A percentile compares a stretch with the other conserved stretches of the same genome.
Evolutionary conservation across 2,329 filamentous ascomycete genomes (phyloP).

Genomic region (Trichoderma sp.): DNA sequence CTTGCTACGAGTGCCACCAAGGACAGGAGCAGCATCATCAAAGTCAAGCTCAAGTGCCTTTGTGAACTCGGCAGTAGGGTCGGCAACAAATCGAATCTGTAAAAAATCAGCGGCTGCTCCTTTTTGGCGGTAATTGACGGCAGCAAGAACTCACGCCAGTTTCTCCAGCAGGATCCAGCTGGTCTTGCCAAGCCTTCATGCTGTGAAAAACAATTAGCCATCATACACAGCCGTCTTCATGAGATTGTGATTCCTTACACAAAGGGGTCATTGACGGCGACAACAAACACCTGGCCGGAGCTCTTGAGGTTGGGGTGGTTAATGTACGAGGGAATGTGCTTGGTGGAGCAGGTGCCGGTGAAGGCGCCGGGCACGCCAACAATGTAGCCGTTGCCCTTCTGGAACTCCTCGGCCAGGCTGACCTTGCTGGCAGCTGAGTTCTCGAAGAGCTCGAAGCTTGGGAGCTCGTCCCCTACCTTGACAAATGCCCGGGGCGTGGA

Average conservation of each 20-base stretch:
- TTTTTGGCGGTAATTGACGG: background rate
- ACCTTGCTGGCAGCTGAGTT: slow-evolving; percentile 90
- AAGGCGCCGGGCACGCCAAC: slow-evolving; percentile 85
- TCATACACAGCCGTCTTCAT: background rate
- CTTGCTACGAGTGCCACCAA: slow-evolving; percentile 83
- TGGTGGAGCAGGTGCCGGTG: slow-evolving; percentile 59
- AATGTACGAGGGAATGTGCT: slow-evolving; percentile 86
- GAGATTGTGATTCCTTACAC: slow-evolving; percentile 65
- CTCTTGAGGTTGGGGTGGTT: slow-evolving; percentile 75
- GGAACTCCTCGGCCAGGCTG: slow-evolving; percentile 78
- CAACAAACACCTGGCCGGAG: slow-evolving; percentile 83
- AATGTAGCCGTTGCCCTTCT: slow-evolving; percentile 74
- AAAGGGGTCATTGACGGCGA: slow-evolving; percentile 92
- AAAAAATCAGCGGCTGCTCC: background rate
- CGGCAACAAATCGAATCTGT: slow-evolving; percentile 86
- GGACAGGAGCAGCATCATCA: slow-evolving; percentile 71
- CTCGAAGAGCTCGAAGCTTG: slow-evolving; percentile 77
- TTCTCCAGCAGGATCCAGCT: slow-evolving; percentile 73
- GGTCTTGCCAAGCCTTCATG: slow-evolving; percentile 86
- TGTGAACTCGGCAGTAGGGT: slow-evolving; percentile 79
- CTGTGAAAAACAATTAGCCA: slow-evolving; percentile 47
- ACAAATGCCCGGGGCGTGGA: slow-evolving; percentile 65
- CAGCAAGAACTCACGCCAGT: slow-evolving; percentile 68
- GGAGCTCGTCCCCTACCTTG: slow-evolving; percentile 78
- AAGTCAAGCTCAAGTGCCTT: slow-evolving; percentile 83